Percentiles rank a stretch among this genome's conserved stretches.
Conservation (phyloP, 768 basidiomycete species). For the Boletus bicolor region DNA sequence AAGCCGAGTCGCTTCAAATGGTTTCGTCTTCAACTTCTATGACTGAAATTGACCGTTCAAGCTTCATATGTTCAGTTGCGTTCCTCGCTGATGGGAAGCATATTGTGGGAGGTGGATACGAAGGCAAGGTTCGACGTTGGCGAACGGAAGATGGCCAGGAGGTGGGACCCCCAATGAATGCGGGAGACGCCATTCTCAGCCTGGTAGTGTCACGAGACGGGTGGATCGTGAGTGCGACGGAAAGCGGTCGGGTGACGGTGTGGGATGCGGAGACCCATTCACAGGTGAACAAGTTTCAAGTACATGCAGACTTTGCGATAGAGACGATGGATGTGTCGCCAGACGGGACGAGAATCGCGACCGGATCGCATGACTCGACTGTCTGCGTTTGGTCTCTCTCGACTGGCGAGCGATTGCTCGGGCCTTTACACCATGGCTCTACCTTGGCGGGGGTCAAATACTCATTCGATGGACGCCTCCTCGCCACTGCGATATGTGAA, state of each 20-base stretch:
- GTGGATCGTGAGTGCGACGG: constrained; percentile 7
- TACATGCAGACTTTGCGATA: background rate
- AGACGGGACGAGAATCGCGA: constrained; percentile 9
- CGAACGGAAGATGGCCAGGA: constrained; percentile 1
- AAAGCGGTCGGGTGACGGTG: background rate
- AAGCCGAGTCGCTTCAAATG: background rate
- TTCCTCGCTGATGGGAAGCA: constrained; percentile 8
- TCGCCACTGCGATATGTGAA: constrained; percentile 7
- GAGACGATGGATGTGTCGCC: constrained; percentile 10
- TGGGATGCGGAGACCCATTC: constrained; percentile 3
- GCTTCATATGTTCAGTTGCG: background rate
- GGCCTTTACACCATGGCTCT: background rate
- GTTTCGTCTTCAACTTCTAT: background rate
- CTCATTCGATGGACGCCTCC: constrained; percentile 2
- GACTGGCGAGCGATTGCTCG: background rate
- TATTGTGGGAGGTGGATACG: constrained; percentile 6
- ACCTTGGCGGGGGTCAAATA: constrained; percentile 10
- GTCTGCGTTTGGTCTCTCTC: constrained; percentile 1
- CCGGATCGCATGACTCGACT: constrained; percentile 9
- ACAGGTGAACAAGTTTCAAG: background rate
- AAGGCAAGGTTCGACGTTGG: constrained; percentile 5
- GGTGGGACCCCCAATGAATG: background rate
- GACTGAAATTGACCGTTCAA: background rate
- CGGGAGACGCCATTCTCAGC: background rate
- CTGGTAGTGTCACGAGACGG: constrained; percentile 3